These are phyloP conservation scores for Fusarium veterinarium DNA, from an alignment of 2,329 filamentous ascomycete genomes.

Conservation along the genomic window DNA sequence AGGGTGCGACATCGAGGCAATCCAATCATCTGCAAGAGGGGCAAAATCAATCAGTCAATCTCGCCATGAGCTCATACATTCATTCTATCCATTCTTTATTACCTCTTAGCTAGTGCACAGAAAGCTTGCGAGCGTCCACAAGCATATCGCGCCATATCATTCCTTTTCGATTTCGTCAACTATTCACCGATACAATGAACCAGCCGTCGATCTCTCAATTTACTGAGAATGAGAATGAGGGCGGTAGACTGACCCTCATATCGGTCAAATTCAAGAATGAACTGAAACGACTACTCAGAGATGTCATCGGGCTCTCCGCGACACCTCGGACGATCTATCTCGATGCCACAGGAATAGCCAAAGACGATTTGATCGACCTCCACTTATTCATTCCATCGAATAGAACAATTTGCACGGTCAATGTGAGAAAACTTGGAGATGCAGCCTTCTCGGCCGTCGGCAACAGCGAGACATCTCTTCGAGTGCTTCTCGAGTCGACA, in stretches of 20 bases:
- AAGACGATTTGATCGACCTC: background rate
- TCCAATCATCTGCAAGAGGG: background rate
- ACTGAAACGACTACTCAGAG: background rate
- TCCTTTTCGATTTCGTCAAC: no score
- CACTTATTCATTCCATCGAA: background rate
- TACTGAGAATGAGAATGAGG: background rate
- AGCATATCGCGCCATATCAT: background rate
- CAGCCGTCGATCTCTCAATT: background rate
- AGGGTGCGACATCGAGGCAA: background rate
- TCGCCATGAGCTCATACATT: no score
- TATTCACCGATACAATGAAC: background rate
- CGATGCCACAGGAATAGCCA: background rate
- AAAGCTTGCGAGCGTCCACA: background rate
- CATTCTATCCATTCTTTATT: background rate
- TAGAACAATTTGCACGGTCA: background rate
- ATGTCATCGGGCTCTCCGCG: background rate
- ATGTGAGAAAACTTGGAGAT: background rate
- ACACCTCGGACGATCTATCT: background rate
- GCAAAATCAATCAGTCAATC: background rate
- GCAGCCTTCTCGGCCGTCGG: background rate
- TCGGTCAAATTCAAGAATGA: background rate
- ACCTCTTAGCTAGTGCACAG: no score
- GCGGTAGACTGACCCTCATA: rapidly evolving
- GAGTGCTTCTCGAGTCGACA: background rate
- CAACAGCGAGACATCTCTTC: background rate